These are phyloP conservation scores for Carex parvula DNA, from an alignment of 176 grass and related monocot species.

Conservation along the genomic window DNA sequence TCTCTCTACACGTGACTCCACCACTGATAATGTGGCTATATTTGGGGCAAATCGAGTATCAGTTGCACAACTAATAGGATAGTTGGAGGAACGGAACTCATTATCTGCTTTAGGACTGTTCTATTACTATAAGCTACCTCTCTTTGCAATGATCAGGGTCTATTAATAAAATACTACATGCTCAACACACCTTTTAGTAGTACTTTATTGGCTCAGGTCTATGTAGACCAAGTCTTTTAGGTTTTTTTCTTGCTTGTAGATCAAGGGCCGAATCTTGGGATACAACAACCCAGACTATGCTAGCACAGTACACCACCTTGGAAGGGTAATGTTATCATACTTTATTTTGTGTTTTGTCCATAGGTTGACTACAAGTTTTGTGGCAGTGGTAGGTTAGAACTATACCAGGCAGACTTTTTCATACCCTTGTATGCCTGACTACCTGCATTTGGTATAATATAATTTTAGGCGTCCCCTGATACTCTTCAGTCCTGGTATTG, in stretches of 20 bases:
- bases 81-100: neutral
- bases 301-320: conserved; percentile 77
- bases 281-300: conserved; percentile 67
- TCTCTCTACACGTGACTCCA: too few relatives aligned
- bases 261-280: conserved; percentile 74
- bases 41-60: neutral
- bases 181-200: neutral
- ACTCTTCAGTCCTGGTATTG: neutral
- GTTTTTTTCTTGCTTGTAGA: conserved; percentile 41
- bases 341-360: conserved; percentile 27
- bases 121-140: neutral
- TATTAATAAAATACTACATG: neutral
- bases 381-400: neutral
- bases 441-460: neutral
- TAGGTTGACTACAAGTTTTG: neutral
- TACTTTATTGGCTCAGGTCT: neutral
- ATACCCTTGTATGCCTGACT: neutral
- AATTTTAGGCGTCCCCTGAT: neutral
- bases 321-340: conserved; percentile 48
- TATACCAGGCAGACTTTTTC: neutral
- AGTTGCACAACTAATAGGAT: too few relatives aligned
- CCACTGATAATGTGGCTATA: neutral
- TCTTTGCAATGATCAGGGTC: neutral
- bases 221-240: neutral
- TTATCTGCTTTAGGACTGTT: neutral